A percentile compares a stretch with the other conserved stretches of the same genome.
Conservation (phyloP, 495 filamentous ascomycete species). For the Trichodelitschia bisporula region DNA sequence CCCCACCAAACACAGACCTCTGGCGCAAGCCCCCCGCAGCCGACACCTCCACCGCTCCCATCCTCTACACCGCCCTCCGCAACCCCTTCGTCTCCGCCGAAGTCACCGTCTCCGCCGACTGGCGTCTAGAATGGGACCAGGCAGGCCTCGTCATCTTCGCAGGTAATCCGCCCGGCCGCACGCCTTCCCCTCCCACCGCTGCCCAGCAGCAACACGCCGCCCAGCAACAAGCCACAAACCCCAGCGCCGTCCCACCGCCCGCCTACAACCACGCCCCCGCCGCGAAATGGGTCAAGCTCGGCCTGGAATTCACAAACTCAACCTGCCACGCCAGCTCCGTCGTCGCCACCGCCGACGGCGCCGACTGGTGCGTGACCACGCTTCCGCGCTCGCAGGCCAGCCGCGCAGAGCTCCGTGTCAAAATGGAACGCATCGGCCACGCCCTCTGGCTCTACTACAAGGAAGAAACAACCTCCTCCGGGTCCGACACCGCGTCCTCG, state of each 20-base stretch:
- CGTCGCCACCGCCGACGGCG: slow-evolving; percentile 29
- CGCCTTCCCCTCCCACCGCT: not conserved
- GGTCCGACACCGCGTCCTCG: not conserved
- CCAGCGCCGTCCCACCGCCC: too few relatives aligned
- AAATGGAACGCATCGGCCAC: slow-evolving; percentile 31
- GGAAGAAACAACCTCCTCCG: slow-evolving; percentile 2
- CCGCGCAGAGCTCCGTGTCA: slow-evolving; percentile 21
- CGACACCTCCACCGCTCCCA: slow-evolving; percentile 30
- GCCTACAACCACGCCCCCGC: slow-evolving; percentile 10
- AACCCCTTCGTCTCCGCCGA: slow-evolving; percentile 29
- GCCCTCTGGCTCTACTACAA: slow-evolving; percentile 34
- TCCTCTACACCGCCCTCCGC: slow-evolving; percentile 29
- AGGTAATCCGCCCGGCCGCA: slow-evolving; percentile 10
- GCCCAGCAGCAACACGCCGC: slow-evolving; percentile 1
- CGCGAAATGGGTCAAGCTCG: slow-evolving; percentile 35
- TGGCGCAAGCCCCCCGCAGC: slow-evolving; percentile 27
- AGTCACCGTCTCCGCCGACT: slow-evolving; percentile 32
- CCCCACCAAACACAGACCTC: slow-evolving; percentile 26
- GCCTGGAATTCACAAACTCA: slow-evolving; percentile 29
- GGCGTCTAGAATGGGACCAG: slow-evolving; percentile 39
- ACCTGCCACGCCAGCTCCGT: slow-evolving; percentile 28
- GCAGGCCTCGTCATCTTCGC: slow-evolving; percentile 32
- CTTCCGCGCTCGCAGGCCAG: slow-evolving; percentile 16
- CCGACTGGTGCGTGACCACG: slow-evolving; percentile 30
- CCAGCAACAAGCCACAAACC: too few relatives aligned